phyloP scores from a whole-genome alignment of 2,329 filamentous ascomycete genomes.

The Aspergillus puulaauensis region DNA sequence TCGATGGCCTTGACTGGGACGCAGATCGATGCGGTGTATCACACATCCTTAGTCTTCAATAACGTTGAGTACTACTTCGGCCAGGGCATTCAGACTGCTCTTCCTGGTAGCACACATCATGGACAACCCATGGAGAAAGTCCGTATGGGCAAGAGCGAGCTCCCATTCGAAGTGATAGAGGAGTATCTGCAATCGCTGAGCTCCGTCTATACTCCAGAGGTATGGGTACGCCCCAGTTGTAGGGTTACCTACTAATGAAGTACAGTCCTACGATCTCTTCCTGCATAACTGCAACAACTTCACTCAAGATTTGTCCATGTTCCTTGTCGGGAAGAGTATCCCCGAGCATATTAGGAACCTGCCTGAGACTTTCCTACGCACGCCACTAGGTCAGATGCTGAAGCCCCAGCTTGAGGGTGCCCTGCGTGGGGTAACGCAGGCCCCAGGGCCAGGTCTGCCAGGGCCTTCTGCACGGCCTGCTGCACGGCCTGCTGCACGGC shows the following conservation, averaged over 20 bases:
- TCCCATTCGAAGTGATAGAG: conserved; percentile 77
- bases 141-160: conserved; percentile 70
- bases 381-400: conserved; percentile 85
- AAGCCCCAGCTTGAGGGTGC: conserved; percentile 70
- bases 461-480: conserved; percentile 19
- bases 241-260: conserved; percentile 8
- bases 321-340: conserved; percentile 83
- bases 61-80: conserved; percentile 92
- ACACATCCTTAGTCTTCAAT: conserved; percentile 83
- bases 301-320: conserved; percentile 86
- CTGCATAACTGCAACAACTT: conserved; percentile 98
- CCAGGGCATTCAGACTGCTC: conserved; percentile 77
- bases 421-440: conserved; percentile 63
- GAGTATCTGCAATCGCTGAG: conserved; percentile 86
- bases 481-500: conserved; percentile 13
- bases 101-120: conserved; percentile 80
- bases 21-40: conserved; percentile 89
- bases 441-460: conserved; percentile 40
- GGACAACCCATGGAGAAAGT: conserved; percentile 77
- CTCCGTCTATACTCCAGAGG: conserved; percentile 77
- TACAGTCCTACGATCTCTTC: conserved; percentile 81
- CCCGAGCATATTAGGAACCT: conserved; percentile 83
- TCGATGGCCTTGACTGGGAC: conserved; percentile 61
- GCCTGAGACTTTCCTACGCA: conserved; percentile 79
- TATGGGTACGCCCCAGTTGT: conserved; percentile 29